Conservation (phyloP, 805 yeast species). For the Schwanniomyces pseudopolymorphus region DNA sequence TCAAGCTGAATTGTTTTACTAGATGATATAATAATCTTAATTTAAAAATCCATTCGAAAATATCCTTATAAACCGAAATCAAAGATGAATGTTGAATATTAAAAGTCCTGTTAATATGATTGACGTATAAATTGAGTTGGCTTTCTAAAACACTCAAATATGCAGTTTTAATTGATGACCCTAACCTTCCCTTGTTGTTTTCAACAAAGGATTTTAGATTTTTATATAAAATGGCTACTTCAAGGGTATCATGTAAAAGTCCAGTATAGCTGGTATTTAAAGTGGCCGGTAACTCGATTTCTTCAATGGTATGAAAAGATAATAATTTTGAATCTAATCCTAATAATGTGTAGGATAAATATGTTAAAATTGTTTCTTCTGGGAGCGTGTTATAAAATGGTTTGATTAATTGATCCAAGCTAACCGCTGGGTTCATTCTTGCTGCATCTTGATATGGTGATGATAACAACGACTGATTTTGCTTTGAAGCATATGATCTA, state of each 20-base stretch:
- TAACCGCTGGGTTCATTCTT: not conserved
- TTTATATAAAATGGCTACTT: constrained; percentile 69
- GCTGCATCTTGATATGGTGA: constrained; percentile 9
- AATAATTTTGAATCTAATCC: constrained; percentile 63
- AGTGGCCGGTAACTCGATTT: constrained; percentile 48
- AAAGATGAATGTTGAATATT: constrained; percentile 25
- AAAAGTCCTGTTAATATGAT: constrained; percentile 35
- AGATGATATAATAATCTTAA: constrained; percentile 59
- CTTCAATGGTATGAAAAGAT: constrained; percentile 36
- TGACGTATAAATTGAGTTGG: constrained; percentile 33
- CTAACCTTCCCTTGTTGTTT: constrained; percentile 20
- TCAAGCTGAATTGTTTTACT: constrained; percentile 27
- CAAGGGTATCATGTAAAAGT: constrained; percentile 56
- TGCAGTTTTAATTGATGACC: constrained; percentile 63
- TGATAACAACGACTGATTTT: constrained; percentile 6
- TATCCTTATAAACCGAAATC: constrained; percentile 34
- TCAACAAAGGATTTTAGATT: constrained; percentile 33
- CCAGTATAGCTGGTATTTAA: constrained; percentile 59
- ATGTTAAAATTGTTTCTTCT: constrained; percentile 39
- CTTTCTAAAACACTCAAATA: constrained; percentile 50
- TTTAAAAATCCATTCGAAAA: constrained; percentile 52
- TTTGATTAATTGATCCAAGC: constrained; percentile 10
- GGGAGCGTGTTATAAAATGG: constrained; percentile 32
- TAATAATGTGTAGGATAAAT: constrained; percentile 53
- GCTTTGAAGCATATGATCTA: constrained; percentile 1